These are phyloP conservation scores for Saccharum spontaneum DNA, from an alignment of 176 grass and related monocot species.

Conservation along the genomic window DNA sequence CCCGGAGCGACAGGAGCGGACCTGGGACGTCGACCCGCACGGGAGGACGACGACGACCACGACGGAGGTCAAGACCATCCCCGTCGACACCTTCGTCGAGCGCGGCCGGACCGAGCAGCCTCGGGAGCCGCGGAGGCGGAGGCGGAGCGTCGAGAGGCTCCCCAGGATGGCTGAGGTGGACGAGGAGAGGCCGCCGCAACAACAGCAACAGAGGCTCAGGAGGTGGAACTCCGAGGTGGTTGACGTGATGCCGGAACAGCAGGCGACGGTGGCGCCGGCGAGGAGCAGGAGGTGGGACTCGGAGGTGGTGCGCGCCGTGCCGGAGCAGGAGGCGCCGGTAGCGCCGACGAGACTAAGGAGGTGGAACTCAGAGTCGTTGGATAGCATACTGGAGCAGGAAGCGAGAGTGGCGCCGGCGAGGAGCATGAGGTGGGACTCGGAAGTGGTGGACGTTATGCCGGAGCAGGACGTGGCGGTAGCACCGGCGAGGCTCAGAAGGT, in stretches of 20 bases:
- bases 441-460: not conserved
- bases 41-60: not conserved
- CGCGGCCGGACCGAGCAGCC: not conserved
- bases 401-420: not conserved
- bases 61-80: constrained; percentile 57
- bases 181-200: constrained; percentile 24
- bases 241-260: not conserved
- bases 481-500: not conserved
- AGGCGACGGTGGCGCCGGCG: not conserved
- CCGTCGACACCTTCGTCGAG: constrained; percentile 60
- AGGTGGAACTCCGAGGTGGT: constrained; percentile 41
- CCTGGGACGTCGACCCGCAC: constrained; percentile 34
- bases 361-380: not conserved
- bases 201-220: constrained; percentile 28
- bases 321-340: not conserved
- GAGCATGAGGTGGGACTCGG: not conserved
- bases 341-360: not conserved
- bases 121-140: constrained; percentile 34
- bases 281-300: constrained; percentile 11
- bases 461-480: not conserved
- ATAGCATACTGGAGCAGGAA: not conserved
- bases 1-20: constrained; percentile 47
- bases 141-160: constrained; percentile 45
- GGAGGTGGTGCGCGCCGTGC: not conserved
- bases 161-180: constrained; percentile 43